Percentiles rank a stretch among this genome's conserved stretches.
Conservation (phyloP, 768 basidiomycete genomes). For the Mycena latifolia region DNA sequence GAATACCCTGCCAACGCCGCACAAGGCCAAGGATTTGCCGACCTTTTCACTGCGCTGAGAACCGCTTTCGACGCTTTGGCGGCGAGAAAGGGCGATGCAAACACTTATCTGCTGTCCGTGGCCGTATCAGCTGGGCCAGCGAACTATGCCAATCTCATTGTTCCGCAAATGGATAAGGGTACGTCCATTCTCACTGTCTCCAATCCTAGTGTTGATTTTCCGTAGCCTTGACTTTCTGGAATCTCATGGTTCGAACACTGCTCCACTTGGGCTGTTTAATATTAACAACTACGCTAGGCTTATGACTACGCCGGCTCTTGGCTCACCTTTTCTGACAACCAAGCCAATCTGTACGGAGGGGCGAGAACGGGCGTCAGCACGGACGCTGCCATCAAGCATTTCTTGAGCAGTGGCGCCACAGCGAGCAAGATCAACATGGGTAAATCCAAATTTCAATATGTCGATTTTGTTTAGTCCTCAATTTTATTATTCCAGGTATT, state of each 20-base stretch:
- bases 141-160: conserved; percentile 68
- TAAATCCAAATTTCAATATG: conserved; percentile 34
- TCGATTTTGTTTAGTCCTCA: background rate
- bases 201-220: background rate
- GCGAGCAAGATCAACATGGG: conserved; percentile 77
- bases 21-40: conserved; percentile 76
- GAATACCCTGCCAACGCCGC: conserved; percentile 75
- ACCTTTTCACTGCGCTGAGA: conserved; percentile 72
- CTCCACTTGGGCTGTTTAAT: background rate
- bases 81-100: conserved; percentile 68
- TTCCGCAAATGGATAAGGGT: conserved; percentile 70
- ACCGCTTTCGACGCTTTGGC: conserved; percentile 72
- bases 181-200: background rate
- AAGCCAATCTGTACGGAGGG: conserved; percentile 79
- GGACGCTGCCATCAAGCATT: conserved; percentile 74
- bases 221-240: conserved; percentile 77
- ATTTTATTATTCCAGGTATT: conserved; percentile 66
- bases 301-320: conserved; percentile 57
- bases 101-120: conserved; percentile 70
- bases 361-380: conserved; percentile 73
- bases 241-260: conserved; percentile 71
- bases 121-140: conserved; percentile 74
- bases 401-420: conserved; percentile 70
- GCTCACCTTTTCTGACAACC: conserved; percentile 67
- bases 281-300: conserved; percentile 1